Evolutionary conservation across 2,329 filamentous ascomycete species (phyloP), one percentile per base, ranked within the genome.

Genomic region (Didymella lethalis): DNA sequence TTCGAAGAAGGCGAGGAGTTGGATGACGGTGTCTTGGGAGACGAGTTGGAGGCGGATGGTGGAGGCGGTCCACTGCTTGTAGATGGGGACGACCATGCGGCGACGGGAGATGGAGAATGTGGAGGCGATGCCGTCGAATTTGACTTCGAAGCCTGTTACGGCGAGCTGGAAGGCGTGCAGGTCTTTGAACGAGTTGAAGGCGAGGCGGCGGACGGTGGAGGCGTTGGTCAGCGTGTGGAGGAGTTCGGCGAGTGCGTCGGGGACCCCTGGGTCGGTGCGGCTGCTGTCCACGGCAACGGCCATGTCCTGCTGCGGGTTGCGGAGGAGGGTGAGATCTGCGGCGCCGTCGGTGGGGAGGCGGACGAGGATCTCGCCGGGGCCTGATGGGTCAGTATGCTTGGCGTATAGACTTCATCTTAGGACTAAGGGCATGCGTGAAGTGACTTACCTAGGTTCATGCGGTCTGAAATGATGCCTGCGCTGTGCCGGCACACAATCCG

Each of bases 11-110:
- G 89, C 92, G 23, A 96, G 80, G 29, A 97, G 80, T 75, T 96
- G 92, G 23, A 90, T 78, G 14, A 90, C 85, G 69, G 88, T 90
- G 62, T 93, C 90, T 64, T 90, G 88, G 64, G 87, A 84, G 34
- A 97, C 87, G 36, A 97, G 83, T 74, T 97, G 93, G 7, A 97
- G 82, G 34, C 93, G 87, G 8, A 91, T 91, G 36, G 84, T 85
- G n/a, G 84, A 87, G 2, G 93, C 91, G 72, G 96, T 92, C 91
- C 92, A 96, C 76, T 95, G 95, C 79, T 97, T 96, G 80, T 96
- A 91, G 65, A 97, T 94, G 0, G 92, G 92, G 16, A 96, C 92
- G 12, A 97, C 91, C 89, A 93, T 95, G 65, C 91, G 86, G 48
- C 91, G 87, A 29, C 93, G 88, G 1, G 93, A 88, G 64, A 97